Evolutionary conservation across 352 stramenopile genomes (phyloP).

Genomic region (Globisporangium polare): DNA sequence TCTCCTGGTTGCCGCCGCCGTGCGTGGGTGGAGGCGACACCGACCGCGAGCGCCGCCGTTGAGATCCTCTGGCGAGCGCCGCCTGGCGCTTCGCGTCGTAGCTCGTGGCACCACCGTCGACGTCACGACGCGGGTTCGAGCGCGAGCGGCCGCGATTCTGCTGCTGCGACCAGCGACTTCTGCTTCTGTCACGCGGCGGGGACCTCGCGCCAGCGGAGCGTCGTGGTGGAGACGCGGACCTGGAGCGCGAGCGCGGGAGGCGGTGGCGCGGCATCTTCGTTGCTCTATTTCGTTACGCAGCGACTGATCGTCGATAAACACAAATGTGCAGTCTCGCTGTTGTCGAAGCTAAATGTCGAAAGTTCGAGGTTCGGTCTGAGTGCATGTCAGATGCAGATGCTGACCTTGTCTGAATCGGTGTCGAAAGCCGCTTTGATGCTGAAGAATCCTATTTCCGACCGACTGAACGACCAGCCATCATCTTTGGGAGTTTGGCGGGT

Average conservation of each 20-base stretch:
- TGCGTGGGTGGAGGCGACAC: conserved; percentile 20
- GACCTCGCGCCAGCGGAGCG: background rate
- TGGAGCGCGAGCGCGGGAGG: conserved; percentile 9
- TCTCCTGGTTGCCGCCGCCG: conserved; percentile 22
- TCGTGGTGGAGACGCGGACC: conserved; percentile 2
- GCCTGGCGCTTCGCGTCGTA: conserved; percentile 11
- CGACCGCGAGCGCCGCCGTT: conserved; percentile 21
- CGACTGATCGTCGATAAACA: too few relatives aligned
- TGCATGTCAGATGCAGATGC: too few relatives aligned
- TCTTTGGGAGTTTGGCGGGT: too few relatives aligned
- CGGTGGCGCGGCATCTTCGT: conserved; percentile 2
- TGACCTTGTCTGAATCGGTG: too few relatives aligned
- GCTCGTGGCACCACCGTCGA: conserved; percentile 8
- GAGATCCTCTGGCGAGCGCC: background rate
- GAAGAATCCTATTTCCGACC: too few relatives aligned
- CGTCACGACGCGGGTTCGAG: conserved; percentile 10
- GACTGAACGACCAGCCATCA: too few relatives aligned
- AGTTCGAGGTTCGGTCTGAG: too few relatives aligned
- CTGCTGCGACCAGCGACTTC: conserved; percentile 6
- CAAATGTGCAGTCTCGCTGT: too few relatives aligned
- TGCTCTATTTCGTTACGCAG: background rate
- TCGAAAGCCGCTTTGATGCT: too few relatives aligned
- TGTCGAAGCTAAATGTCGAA: too few relatives aligned
- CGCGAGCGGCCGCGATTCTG: conserved; percentile 4
- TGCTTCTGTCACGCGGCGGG: background rate